Evolutionary conservation across 495 filamentous ascomycete species (phyloP), one percentile per base, ranked within the genome.

Genomic region (Aspergillus diversus): DNA sequence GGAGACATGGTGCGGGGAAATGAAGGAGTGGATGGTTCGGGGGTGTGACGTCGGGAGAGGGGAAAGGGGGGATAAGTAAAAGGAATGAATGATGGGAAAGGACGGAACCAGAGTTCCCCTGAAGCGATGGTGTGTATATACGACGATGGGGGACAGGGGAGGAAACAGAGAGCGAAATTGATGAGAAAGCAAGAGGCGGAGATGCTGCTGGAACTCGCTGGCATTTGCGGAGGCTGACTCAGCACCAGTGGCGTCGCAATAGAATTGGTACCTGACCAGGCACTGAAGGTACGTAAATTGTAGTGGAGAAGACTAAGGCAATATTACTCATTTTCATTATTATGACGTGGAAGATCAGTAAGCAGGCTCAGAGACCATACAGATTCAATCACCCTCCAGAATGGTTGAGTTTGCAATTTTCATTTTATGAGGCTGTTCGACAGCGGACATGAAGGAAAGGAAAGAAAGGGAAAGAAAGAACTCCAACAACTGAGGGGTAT

Each of bases 221-320:
- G 73, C 69, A 71, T 53, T 71, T 73, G 74, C 66, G 73, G 74
- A 72, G 74, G 69, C 72, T 71, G 63, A 71, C 65, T 71, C 67
- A 72, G 68, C 62, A 27, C 32, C 47, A n/a, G 32, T 17, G 4
- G 31, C 53, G 7, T 50, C 9, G 17, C 16, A 21, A 17, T 31
- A 50, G 4, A 43, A 43, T 43, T 43, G 11, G 39, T 43, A 11
- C 9, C 8, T 15, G 15, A 8, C 11, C 12, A 12, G 39, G 39
- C 39, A 43, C 11, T 43, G n/a, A n/a, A 43, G 39, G 39, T 43
- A 43, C 12, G n/a, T 12, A 43, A 43, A 27, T 27, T 27, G 21
- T 27, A 27, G 21, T 27, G 21, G 21, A 27, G 2, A 27, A 27
- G 21, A 27, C 21, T 27, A 27, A n/a, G n/a, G n/a, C n/a, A n/a